Base-by-base conservation (phyloP, 495 filamentous ascomycete species). In the Astrocystis sublimbata region DNA sequence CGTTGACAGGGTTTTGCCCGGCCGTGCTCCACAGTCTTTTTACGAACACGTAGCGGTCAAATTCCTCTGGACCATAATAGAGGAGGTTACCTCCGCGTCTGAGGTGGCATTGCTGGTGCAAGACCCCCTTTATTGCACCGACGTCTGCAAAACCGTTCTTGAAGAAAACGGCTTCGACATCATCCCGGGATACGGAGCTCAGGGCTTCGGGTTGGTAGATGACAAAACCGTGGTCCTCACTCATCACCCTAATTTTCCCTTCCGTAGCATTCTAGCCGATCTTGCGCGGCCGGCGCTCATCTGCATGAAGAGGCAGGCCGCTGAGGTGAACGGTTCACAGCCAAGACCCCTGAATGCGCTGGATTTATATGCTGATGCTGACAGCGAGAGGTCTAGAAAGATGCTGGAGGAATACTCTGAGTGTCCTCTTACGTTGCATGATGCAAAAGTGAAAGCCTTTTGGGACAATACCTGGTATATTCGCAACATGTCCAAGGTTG, bases 201-300 rank as follows among this genome's bases (percentile, higher is more conserved):
- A 67, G 64, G 76, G 72, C 53, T 78, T 78, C 61, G 65, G 70
- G 55, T 65, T 77, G 64, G 57, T 76, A n/a, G 73, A 78, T 67
- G 70, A 75, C 1, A 64, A 70, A 23, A 68, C 74, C 17, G 66
- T 74, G 47, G 66, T 78, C 50, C 69, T 78, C 66, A 62, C 71
- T 5, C 61, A 70, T 28, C 73, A 74, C 69, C 65, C 71, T 49
- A 60, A 61, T 43, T 68, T 68, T 2, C 71, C 73, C 51, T 55
- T 79, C 21, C 74, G 73, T 57, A 65, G 63, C 7, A 36, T 70
- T 23, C 67, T 79, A 47, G 72, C 72, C 24, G 75, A 79, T 61
- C 62, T 78, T 60, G 71, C 73, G 38, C 68, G 74, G 36, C 76
- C 75, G 46, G 60, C 66, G 19, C 21, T 52, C n/a, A 21, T 60